phyloP scores from a whole-genome alignment of 164 flowering plant species.

The Chimonanthus salicifolius region DNA sequence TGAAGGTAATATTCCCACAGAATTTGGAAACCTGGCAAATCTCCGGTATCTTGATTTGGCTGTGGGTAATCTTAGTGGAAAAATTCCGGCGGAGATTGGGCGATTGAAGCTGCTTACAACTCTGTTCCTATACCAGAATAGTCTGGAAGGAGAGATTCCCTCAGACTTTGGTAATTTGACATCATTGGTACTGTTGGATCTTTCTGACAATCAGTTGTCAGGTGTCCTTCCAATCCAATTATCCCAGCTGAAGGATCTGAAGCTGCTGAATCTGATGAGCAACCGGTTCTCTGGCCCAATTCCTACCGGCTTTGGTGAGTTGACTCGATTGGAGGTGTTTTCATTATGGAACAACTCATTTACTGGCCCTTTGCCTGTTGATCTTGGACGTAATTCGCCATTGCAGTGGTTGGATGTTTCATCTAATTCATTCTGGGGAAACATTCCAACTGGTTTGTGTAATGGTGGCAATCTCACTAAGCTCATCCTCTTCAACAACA shows the following conservation, averaged over 20 bases:
- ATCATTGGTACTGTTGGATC: conserved; percentile 52
- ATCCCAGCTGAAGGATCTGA: conserved; percentile 42
- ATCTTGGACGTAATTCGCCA: conserved; percentile 68
- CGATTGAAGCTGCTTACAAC: conserved; percentile 46
- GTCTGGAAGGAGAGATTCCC: conserved; percentile 67
- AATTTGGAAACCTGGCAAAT: conserved; percentile 68
- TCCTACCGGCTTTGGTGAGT: conserved; percentile 44
- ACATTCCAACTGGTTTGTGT: conserved; percentile 64
- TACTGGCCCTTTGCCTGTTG: conserved; percentile 63
- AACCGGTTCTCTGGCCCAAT: conserved; percentile 63
- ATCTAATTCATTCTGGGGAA: conserved; percentile 73
- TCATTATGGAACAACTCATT: conserved; percentile 93
- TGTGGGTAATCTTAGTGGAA: conserved; percentile 55
- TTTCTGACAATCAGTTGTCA: conserved; percentile 68
- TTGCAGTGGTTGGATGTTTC: conserved; percentile 86
- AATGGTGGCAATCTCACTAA: conserved; percentile 66
- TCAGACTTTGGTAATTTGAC: conserved; percentile 45
- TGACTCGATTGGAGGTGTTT: conserved; percentile 51
- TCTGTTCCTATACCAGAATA: conserved; percentile 60
- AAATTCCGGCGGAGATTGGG: conserved; percentile 75
- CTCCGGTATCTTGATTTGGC: conserved; percentile 80
- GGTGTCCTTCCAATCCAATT: conserved; percentile 68
- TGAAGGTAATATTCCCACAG: conserved; percentile 63
- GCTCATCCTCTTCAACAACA: conserved; percentile 92
- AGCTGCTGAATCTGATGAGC: conserved; percentile 78